Base-by-base conservation (phyloP, 73 alveolate genomes). In the Paramecium primaurelia region DNA sequence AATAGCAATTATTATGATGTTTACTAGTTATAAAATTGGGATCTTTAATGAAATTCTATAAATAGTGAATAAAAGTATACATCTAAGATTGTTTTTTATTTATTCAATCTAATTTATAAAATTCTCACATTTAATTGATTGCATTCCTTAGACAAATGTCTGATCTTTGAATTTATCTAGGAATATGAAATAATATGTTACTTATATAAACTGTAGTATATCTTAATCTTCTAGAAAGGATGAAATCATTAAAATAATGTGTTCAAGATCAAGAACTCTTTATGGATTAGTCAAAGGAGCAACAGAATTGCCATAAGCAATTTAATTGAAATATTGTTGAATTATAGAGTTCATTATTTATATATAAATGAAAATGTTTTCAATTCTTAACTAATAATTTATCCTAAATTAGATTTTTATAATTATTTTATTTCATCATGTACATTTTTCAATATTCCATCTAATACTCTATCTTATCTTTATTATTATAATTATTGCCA, bases 311-410 rank as follows among this genome's bases (percentile, higher is more conserved):
- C 64, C 87, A 20, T 38, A 42, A 14, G 40, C 22, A 10, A n/a
- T 34, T 34, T 71, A 28, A 71, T 71, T 34, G 68, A 75, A 75
- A 16, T 30, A 37, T 42, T 75, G 5, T 75, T 75, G 1, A 4
- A 75, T 75, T 75, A 75, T 36, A 36, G 88, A 75, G 37, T 36
- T 75, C 88, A 75, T 75, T 2, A 75, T 75, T 75, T 30, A 38
- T 75, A 38, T 38, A 75, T 64, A 64, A 64, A 32, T 64, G 84
- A 75, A 36, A 75, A 75, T 18, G 58, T 18, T 75, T 75, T 75
- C 88, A 75, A 75, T 38, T 75, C 88, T 75, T 75, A 75, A 75
- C 88, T 38, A 75, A 75, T 75, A 10, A 75, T 30, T 42, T 36
- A 38, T 30, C 88, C 88, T 38, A 75, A 75, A 75, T 75, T 42